phyloP scores from a whole-genome alignment of 306 rosid genomes.

The Dalbergia cochinchinensis region DNA sequence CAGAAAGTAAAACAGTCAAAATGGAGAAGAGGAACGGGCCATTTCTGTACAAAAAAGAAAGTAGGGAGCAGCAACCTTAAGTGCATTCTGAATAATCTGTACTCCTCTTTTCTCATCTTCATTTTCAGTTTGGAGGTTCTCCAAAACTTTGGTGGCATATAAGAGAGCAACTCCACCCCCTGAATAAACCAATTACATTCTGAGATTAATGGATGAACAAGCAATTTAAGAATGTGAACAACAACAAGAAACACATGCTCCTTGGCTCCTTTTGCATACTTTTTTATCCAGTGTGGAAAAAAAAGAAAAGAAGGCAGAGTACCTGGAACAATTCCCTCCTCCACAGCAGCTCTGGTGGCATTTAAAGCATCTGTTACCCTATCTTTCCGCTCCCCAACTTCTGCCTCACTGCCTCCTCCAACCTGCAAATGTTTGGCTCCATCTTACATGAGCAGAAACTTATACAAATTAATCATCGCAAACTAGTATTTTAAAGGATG shows the following conservation, averaged over 20 bases:
- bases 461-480: conserved; percentile 21
- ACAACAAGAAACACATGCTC: not conserved
- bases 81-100: conserved; percentile 84
- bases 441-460: conserved; percentile 34
- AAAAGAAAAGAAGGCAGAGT: conserved; percentile 20
- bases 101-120: conserved; percentile 91
- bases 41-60: not conserved
- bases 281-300: conserved; percentile 1
- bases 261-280: conserved; percentile 1
- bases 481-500: conserved; percentile 38
- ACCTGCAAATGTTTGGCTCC: conserved; percentile 64
- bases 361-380: conserved; percentile 96
- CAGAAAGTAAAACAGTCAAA: conserved; percentile 31
- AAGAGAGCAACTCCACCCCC: conserved; percentile 99
- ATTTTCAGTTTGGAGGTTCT: conserved; percentile 66
- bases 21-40: not conserved
- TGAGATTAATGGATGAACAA: conserved; percentile 9
- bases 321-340: conserved; percentile 98
- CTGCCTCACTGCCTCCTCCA: conserved; percentile 93
- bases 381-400: conserved; percentile 97
- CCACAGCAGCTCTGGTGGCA: conserved; percentile 96
- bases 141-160: conserved; percentile 81
- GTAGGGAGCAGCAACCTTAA: conserved; percentile 62
- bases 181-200: conserved; percentile 44
- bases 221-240: conserved; percentile 16